Evolutionary conservation across 2,329 filamentous ascomycete genomes (phyloP), one percentile per base, ranked within the genome.

Genomic region (Stemphylium lycopersici): DNA sequence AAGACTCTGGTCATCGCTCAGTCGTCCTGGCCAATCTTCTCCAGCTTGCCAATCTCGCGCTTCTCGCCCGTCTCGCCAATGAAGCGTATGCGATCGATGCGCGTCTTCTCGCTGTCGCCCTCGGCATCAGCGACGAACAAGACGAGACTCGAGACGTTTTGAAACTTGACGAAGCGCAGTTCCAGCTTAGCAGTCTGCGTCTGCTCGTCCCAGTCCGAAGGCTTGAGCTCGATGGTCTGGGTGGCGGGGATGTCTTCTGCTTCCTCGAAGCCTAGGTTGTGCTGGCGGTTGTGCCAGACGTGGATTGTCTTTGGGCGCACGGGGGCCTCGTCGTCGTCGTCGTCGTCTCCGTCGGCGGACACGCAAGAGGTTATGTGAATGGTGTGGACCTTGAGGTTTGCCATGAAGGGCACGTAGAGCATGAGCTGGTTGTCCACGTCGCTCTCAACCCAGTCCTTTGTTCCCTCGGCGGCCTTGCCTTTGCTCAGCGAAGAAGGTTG

Each of bases 401-500:
- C 86, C 75, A 93, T 89, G 78, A 99, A 96, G 0, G 95, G 93
- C 52, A 96, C 83, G 77, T 88, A 98, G 41, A 99, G 83, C 84
- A 98, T 90, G 58, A 99, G 81, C 80, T 99, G 95, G 78, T 98
- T 93, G 72, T 99, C 95, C 32, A 93, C 96, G 71, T 97, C 93
- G 75, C 91, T 97, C 81, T 97, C 91, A 18, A 98, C 87, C 88
- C 90, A 98, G 77, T 99, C 93, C 71, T 77, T 76, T 63, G 73
- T 77, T 10, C 85, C 86, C 24, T 79, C 73, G 20, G 74, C 74
- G 31, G 79, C 85, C 61, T 83, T 83, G 49, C 71, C 77, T 48
- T 63, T 65, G 43, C 76, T 70, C 50, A 93, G 75, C 1, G 82
- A 81, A 48, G 82, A 85, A 5, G 93, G 93, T 75, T 88, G 86